phyloP scores from a whole-genome alignment of 345 rosid genomes.

The Laguncularia racemosa region DNA sequence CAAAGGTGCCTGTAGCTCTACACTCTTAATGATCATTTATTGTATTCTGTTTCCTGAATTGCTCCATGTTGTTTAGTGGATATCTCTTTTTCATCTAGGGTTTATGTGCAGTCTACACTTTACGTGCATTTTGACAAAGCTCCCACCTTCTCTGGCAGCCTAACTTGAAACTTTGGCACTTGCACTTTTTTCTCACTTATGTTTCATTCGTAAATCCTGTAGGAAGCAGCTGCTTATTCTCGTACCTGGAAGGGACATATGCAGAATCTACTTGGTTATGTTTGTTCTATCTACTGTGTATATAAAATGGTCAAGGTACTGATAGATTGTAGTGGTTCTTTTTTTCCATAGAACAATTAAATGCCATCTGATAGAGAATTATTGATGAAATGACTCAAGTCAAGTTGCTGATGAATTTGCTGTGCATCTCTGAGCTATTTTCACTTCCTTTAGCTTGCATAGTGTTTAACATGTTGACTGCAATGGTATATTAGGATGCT shows the following conservation, averaged over 20 bases:
- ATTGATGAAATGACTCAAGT: not conserved
- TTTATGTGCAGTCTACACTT: too few species aligned
- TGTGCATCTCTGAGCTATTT: too few species aligned
- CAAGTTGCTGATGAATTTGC: not conserved
- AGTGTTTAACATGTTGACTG: too few species aligned
- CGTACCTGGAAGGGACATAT: slow-evolving; percentile 96
- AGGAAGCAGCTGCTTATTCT: slow-evolving; percentile 95
- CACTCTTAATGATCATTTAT: not conserved
- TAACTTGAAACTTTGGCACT: not conserved
- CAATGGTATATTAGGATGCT: too few species aligned
- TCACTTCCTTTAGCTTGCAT: too few species aligned
- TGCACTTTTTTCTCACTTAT: too few species aligned
- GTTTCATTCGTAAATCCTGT: slow-evolving; percentile 7
- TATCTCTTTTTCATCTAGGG: too few species aligned
- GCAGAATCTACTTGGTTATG: slow-evolving; percentile 97
- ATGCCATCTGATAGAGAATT: not conserved
- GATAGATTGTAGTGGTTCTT: not conserved
- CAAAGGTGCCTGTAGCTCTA: slow-evolving; percentile 52
- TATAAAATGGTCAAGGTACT: slow-evolving; percentile 96
- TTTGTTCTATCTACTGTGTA: slow-evolving; percentile 85
- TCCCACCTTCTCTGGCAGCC: not conserved
- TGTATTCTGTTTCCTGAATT: not conserved
- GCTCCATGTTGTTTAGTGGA: not conserved
- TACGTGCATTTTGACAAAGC: not conserved
- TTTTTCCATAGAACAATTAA: too few species aligned